Evolutionary conservation across 306 rosid genomes (phyloP).

Genomic region (Ormosia emarginata): DNA sequence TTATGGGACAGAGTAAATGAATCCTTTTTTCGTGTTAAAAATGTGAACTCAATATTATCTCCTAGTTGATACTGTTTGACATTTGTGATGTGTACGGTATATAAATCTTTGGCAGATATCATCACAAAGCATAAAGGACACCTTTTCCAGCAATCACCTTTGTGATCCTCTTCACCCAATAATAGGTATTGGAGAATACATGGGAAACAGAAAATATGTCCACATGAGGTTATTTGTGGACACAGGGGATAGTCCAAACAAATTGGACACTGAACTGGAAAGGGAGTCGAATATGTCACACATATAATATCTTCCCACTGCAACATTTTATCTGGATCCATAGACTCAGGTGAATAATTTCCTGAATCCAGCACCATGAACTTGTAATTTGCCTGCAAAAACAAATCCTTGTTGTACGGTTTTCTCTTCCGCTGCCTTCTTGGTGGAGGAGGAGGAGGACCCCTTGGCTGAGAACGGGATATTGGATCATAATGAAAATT

Average conservation of each 20-base stretch:
- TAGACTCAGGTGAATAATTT: conserved; percentile 49
- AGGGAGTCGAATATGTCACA: conserved; percentile 73
- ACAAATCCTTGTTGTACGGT: conserved; percentile 86
- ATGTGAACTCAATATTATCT: conserved; percentile 62
- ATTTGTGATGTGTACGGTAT: conserved; percentile 69
- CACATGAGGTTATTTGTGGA: conserved; percentile 94
- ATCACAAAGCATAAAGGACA: conserved; percentile 92
- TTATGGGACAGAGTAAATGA: conserved; percentile 48
- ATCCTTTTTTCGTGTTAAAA: conserved; percentile 67
- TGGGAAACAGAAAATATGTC: conserved; percentile 94
- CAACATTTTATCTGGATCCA: conserved; percentile 96
- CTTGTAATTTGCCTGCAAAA: conserved; percentile 94
- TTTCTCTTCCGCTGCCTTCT: conserved; percentile 74
- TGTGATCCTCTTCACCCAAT: conserved; percentile 88
- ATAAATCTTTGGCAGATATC: conserved; percentile 83
- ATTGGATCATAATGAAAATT: conserved; percentile 91
- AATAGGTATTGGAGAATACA: conserved; percentile 80
- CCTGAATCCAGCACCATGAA: conserved; percentile 84
- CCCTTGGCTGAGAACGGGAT: conserved; percentile 74
- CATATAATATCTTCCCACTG: conserved; percentile 93
- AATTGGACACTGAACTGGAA: conserved; percentile 83
- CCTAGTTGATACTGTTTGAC: conserved; percentile 67
- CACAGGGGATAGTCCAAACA: conserved; percentile 92
- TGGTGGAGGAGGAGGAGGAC: conserved; percentile 77
- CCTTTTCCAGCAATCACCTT: conserved; percentile 90